Conservation (phyloP, 208 protist genomes). For the Lotmaria passim region DNA sequence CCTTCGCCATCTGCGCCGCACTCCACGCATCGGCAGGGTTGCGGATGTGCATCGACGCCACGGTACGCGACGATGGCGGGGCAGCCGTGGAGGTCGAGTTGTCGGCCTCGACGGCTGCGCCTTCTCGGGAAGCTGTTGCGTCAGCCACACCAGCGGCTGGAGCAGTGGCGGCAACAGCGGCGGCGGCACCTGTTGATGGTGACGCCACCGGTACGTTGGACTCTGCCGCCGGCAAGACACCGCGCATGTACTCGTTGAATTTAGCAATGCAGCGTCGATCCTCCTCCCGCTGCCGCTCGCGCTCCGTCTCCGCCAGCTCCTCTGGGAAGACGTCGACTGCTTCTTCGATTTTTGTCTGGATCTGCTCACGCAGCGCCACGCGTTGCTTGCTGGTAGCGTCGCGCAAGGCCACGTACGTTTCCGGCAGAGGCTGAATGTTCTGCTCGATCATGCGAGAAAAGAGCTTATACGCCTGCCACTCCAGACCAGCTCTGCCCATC, state of each 20-base stretch:
- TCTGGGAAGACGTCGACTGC: slow-evolving; percentile 72
- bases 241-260: slow-evolving; percentile 87
- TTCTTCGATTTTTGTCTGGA: slow-evolving; percentile 87
- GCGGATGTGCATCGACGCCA: slow-evolving; percentile 85
- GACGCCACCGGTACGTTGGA: slow-evolving; percentile 1
- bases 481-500: slow-evolving; percentile 85
- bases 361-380: slow-evolving; percentile 65
- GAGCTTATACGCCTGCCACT: slow-evolving; percentile 95
- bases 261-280: slow-evolving; percentile 76
- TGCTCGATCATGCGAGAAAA: slow-evolving; percentile 93
- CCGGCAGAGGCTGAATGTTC: slow-evolving; percentile 81
- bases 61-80: slow-evolving; percentile 15
- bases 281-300: slow-evolving; percentile 63
- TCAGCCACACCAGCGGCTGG: too few species aligned
- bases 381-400: slow-evolving; percentile 77
- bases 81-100: not conserved
- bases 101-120: not conserved
- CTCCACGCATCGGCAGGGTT: slow-evolving; percentile 83
- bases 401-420: slow-evolving; percentile 90
- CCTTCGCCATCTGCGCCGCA: slow-evolving; percentile 69
- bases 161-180: too few species aligned
- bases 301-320: slow-evolving; percentile 72
- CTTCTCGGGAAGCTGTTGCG: not conserved
- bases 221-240: slow-evolving; percentile 50
- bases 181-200: not conserved